Evolutionary conservation across 148 eudicot genomes (phyloP).

Genomic region (Vaccinium darrowii): DNA sequence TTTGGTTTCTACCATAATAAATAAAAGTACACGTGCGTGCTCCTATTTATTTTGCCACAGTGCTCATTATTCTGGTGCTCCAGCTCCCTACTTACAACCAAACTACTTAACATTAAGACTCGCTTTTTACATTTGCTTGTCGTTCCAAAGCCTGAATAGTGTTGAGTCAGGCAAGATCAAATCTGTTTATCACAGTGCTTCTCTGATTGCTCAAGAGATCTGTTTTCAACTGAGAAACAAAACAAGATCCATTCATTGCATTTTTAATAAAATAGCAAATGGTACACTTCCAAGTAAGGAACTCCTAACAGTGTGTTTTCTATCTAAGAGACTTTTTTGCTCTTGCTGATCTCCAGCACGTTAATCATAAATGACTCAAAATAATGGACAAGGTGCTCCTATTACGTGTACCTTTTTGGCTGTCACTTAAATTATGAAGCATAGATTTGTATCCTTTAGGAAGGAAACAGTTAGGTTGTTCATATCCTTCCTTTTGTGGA

Average conservation of each 20-base stretch:
- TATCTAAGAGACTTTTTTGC: not conserved
- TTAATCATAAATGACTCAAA: not conserved
- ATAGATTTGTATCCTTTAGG: not conserved
- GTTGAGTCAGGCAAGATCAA: not conserved
- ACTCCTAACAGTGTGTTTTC: not conserved
- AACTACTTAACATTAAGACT: not conserved
- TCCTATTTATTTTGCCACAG: slow-evolving; percentile 3
- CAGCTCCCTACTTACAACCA: not conserved
- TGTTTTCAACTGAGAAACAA: too few species aligned
- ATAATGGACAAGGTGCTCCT: not conserved
- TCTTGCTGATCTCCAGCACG: not conserved
- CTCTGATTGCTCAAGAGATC: too few species aligned
- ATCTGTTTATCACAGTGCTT: too few species aligned
- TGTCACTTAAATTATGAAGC: not conserved
- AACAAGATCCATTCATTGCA: too few species aligned
- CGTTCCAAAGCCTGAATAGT: not conserved
- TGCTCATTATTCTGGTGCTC: not conserved
- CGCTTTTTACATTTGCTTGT: not conserved
- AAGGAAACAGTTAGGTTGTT: not conserved
- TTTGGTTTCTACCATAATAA: not conserved
- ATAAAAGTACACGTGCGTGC: not conserved
- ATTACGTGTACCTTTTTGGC: not conserved
- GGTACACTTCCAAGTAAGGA: not conserved
- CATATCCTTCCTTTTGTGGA: not conserved
- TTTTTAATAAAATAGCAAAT: not conserved